phyloP scores from a whole-genome alignment of 1,139 yeast genomes.

The Debaryomycetaceae sp. region DNA sequence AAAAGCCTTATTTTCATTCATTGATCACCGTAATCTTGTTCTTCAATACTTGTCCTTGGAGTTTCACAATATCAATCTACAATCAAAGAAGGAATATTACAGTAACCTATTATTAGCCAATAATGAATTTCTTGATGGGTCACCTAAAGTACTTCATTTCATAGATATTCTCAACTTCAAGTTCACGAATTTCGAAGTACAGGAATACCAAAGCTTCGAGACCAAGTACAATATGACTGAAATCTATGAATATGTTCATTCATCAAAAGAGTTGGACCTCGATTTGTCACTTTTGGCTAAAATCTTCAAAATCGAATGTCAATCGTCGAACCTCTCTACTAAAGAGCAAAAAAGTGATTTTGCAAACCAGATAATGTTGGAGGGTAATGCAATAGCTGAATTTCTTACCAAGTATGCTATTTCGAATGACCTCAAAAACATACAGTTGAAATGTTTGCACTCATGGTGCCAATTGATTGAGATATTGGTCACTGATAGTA shows the following conservation, averaged over 20 bases:
- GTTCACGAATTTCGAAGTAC: slow-evolving; percentile 35
- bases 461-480: slow-evolving; percentile 84
- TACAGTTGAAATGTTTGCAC: slow-evolving; percentile 62
- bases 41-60: slow-evolving; percentile 72
- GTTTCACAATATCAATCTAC: slow-evolving; percentile 60
- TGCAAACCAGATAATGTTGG: slow-evolving; percentile 23
- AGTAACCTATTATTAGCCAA: slow-evolving; percentile 51
- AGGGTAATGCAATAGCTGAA: slow-evolving; percentile 26
- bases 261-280: slow-evolving; percentile 11
- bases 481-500: slow-evolving; percentile 61
- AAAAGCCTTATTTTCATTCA: slow-evolving; percentile 58
- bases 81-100: slow-evolving; percentile 54
- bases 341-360: slow-evolving; percentile 21
- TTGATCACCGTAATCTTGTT: slow-evolving; percentile 57
- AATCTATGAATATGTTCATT: slow-evolving; percentile 23
- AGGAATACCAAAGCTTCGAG: slow-evolving; percentile 40
- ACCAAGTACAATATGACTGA: slow-evolving; percentile 26
- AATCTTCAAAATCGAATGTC: slow-evolving; percentile 22
- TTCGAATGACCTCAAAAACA: slow-evolving; percentile 42
- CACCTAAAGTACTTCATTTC: slow-evolving; percentile 64
- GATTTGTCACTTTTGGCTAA: slow-evolving; percentile 22
- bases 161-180: slow-evolving; percentile 66
- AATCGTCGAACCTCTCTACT: slow-evolving; percentile 14
- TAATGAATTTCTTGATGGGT: slow-evolving; percentile 42
- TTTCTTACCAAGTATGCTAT: slow-evolving; percentile 44